A percentile compares a stretch with the other conserved stretches of the same genome.
Evolutionary conservation across 768 basidiomycete species (phyloP).

Genomic region (Mycena galopus): DNA sequence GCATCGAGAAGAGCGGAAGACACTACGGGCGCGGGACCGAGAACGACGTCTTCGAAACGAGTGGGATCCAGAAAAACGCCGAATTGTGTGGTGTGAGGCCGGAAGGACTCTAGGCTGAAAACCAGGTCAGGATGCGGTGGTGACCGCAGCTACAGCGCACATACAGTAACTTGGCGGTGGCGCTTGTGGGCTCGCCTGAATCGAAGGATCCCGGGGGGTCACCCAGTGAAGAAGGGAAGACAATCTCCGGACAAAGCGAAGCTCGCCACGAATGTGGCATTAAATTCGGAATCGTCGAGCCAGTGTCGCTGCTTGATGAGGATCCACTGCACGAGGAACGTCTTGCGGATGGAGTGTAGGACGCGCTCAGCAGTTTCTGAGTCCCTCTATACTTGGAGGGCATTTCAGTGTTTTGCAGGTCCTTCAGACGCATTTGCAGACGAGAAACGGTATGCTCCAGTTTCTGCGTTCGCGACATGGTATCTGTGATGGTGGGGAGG

Average conservation of each 20-base stretch:
- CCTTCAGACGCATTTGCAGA: not conserved
- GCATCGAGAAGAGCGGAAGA: slow-evolving; percentile 15
- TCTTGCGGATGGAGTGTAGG: not conserved
- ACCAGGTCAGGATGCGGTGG: not conserved
- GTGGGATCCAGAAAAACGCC: slow-evolving; percentile 26
- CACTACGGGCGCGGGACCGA: slow-evolving; percentile 20
- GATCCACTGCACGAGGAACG: not conserved
- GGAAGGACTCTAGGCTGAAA: slow-evolving; percentile 15
- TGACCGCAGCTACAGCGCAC: not conserved
- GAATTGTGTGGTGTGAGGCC: slow-evolving; percentile 27
- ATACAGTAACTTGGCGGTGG: not conserved
- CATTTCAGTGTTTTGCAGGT: not conserved
- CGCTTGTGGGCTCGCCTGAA: not conserved
- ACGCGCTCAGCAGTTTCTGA: not conserved
- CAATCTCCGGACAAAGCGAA: not conserved
- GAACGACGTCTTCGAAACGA: not conserved
- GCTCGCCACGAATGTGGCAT: not conserved
- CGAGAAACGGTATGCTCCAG: not conserved
- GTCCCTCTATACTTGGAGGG: not conserved
- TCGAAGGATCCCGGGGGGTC: not conserved
- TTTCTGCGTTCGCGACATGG: not conserved
- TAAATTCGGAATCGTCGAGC: not conserved
- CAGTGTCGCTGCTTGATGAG: not conserved
- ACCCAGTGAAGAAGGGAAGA: not conserved
- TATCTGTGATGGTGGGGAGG: no score